phyloP scores from a whole-genome alignment of 495 filamentous ascomycete species.

The Penicillium paxilli region DNA sequence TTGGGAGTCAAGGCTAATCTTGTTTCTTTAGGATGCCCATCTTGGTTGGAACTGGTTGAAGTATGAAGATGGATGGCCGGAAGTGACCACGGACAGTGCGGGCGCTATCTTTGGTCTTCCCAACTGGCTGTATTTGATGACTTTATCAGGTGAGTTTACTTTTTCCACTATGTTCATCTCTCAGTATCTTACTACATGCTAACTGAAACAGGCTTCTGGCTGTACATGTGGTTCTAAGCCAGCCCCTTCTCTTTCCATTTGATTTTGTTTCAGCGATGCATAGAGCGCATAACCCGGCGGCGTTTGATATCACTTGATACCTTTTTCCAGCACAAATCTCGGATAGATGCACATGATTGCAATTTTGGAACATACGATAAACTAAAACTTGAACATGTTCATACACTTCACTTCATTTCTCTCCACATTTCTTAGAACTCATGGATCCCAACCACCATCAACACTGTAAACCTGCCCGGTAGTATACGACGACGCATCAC shows the following conservation, averaged over 20 bases:
- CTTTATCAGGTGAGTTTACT: slow-evolving; percentile 9
- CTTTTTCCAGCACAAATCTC: neutral
- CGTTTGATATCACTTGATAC: neutral
- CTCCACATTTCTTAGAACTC: neutral
- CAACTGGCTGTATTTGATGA: slow-evolving; percentile 8
- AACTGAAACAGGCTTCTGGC: slow-evolving; percentile 17
- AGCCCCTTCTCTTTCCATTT: neutral
- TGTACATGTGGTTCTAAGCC: slow-evolving; percentile 18
- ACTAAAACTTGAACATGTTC: neutral
- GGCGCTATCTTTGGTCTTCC: neutral
- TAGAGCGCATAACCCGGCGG: neutral
- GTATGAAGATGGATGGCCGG: slow-evolving; percentile 47
- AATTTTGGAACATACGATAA: neutral
- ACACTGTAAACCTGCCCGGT: slow-evolving; percentile 47
- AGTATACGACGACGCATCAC: slow-evolving; percentile 55
- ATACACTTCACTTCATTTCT: neutral
- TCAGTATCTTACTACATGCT: neutral
- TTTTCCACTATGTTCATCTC: too few relatives aligned
- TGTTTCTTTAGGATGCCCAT: slow-evolving; percentile 36
- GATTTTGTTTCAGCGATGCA: neutral
- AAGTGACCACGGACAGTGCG: slow-evolving; percentile 12
- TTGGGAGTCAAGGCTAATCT: neutral
- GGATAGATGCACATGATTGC: neutral
- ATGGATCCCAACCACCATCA: slow-evolving; percentile 42
- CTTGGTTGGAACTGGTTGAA: slow-evolving; percentile 46